A percentile compares a stretch with the other conserved stretches of the same genome.
Conservation (phyloP, 169 alveolate genomes). For the Cyclospora cayetanensis region DNA sequence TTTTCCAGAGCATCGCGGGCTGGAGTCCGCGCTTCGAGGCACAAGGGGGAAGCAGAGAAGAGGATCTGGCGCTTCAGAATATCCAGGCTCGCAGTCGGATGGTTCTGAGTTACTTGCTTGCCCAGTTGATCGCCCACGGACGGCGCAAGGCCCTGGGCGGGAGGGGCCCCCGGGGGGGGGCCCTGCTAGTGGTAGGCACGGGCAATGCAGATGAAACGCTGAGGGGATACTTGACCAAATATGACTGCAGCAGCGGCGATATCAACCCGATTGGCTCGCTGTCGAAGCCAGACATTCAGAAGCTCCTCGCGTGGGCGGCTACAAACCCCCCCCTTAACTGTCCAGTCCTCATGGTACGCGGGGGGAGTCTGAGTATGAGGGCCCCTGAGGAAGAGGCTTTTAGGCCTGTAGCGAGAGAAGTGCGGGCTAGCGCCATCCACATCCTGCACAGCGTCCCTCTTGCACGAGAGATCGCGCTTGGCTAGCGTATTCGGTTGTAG, state of each 20-base stretch:
- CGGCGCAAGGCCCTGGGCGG: not conserved
- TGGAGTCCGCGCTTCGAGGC: conserved; percentile 75
- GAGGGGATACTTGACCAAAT: conserved; percentile 90
- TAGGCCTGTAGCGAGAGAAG: not conserved
- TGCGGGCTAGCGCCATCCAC: not conserved
- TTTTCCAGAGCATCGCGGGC: conserved; percentile 68
- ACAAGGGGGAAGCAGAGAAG: conserved; percentile 81
- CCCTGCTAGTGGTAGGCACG: conserved; percentile 53
- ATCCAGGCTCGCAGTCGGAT: conserved; percentile 82
- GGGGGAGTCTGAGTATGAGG: not conserved
- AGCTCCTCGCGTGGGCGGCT: conserved; percentile 62
- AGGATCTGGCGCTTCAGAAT: conserved; percentile 87
- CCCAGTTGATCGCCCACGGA: conserved; percentile 79
- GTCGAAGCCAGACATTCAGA: conserved; percentile 75
- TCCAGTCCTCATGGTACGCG: conserved; percentile 10
- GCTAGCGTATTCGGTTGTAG: not conserved
- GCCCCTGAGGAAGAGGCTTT: not conserved
- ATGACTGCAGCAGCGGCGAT: conserved; percentile 93
- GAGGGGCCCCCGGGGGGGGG: not conserved
- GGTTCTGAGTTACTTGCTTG: conserved; percentile 82
- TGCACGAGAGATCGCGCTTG: not conserved
- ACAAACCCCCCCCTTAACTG: conserved; percentile 3
- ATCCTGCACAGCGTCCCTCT: not conserved
- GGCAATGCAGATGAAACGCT: conserved; percentile 86
- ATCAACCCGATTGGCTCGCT: conserved; percentile 91